Base-by-base conservation (phyloP, 139 green algal genomes). In the Chlorella vulgaris region DNA sequence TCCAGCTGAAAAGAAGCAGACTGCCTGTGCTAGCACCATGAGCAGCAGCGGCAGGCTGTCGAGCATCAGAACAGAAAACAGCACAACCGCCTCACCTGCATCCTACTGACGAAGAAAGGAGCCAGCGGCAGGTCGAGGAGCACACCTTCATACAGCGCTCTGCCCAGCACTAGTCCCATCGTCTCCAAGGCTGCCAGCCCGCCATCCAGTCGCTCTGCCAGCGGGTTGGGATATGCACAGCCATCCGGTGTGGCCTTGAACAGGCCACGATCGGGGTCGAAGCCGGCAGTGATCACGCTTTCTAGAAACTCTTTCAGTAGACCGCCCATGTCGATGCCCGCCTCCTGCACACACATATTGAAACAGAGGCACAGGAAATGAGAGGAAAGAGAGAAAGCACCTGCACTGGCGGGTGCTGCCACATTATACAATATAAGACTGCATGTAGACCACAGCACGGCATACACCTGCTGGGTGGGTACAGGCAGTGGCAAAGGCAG, bases 301-400 rank as follows among this genome's bases (percentile, higher is more conserved):
- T 96, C 92, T 39, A 98, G 78, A 38, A 98, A 83, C 87, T 97
- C 94, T 77, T 96, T 96, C 62, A 91, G 89, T 8, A 98, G 87
- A 2, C 94, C 94, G 4, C 94, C 94, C 51, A 93, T 85, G 85
- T 98, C 94, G 13, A 97, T 83, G 18, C 94, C 94, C 35, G 94
- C 90, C 82, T 97, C 94, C 62, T 81, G 55, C 53, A 77, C 5
- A 31, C 33, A 69, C 29, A 39, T 31, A 18, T 6, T n/a, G n/a
- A n/a, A n/a, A n/a, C n/a, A n/a, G n/a, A n/a, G n/a, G n/a, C n/a
- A n/a, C n/a, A n/a, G n/a, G n/a, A n/a, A n/a, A n/a, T n/a, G n/a
- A n/a, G n/a, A n/a, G n/a, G n/a, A n/a, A n/a, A n/a, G n/a, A n/a
- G n/a, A n/a, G n/a, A n/a, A n/a, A n/a, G n/a, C n/a, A n/a, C n/a